These are phyloP conservation scores for Daedaleopsis nitida DNA, from an alignment of 768 basidiomycete genomes.

Conservation along the genomic window DNA sequence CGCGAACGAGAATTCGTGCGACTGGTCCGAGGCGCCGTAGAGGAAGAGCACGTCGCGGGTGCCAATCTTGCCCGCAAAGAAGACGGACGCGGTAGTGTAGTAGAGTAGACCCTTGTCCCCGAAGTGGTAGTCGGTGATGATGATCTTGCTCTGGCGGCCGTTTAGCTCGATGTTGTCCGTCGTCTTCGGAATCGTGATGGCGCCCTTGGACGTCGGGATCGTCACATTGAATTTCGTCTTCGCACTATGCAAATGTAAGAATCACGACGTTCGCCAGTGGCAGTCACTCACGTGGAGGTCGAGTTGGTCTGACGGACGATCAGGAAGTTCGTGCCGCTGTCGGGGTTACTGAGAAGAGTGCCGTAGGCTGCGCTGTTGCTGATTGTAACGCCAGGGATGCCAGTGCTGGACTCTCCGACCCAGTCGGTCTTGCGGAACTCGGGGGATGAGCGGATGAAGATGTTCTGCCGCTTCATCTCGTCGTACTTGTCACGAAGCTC, in stretches of 20 bases:
- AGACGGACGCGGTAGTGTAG: conserved; percentile 75
- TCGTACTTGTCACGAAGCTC: conserved; percentile 67
- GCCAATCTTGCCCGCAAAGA: conserved; percentile 59
- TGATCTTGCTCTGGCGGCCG: conserved; percentile 74
- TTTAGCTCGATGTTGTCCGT: conserved; percentile 55
- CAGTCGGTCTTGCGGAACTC: conserved; percentile 82
- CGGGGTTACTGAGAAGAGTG: conserved; percentile 68
- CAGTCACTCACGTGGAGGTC: conserved; percentile 56
- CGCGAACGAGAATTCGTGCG: conserved; percentile 36
- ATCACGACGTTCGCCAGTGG: neutral
- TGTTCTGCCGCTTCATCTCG: conserved; percentile 75
- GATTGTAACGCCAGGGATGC: conserved; percentile 38
- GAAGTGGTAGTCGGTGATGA: conserved; percentile 73
- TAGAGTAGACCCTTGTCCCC: conserved; percentile 53
- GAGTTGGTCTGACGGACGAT: conserved; percentile 69
- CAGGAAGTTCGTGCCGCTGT: conserved; percentile 66
- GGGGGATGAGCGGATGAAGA: conserved; percentile 78
- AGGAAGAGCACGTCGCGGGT: conserved; percentile 43
- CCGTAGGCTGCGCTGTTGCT: conserved; percentile 55
- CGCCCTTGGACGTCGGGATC: conserved; percentile 53
- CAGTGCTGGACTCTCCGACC: conserved; percentile 62
- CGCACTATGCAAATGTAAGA: conserved; percentile 35
- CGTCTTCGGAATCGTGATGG: conserved; percentile 57
- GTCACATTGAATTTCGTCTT: conserved; percentile 60
- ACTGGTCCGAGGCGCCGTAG: conserved; percentile 36